Conservation (phyloP, 1,139 yeast genomes). For the Pichia norvegensis region DNA sequence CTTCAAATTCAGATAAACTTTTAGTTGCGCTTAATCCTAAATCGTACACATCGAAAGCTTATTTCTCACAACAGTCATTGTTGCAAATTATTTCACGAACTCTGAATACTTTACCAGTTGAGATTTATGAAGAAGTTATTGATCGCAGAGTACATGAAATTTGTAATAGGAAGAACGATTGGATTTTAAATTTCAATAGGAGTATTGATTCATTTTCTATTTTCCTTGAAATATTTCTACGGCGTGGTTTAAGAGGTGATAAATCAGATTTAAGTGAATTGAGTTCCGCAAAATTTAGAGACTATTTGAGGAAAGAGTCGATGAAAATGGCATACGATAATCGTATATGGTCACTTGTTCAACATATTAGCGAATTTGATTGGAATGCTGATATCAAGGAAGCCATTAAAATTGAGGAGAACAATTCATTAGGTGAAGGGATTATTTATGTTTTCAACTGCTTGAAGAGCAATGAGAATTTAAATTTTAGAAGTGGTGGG, state of each 20-base stretch:
- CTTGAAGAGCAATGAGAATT: conserved; percentile 2
- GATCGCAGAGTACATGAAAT: conserved; percentile 7
- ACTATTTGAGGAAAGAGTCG: conserved; percentile 3
- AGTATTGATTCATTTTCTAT: conserved; percentile 10
- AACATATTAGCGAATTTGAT: conserved; percentile 10
- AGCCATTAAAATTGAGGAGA: neutral
- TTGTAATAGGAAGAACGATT: conserved; percentile 7
- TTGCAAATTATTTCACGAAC: conserved; percentile 7
- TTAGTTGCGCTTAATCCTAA: conserved; percentile 11
- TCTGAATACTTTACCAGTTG: conserved; percentile 5
- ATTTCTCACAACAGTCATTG: conserved; percentile 8
- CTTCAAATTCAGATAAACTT: conserved; percentile 9
- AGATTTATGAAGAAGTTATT: conserved; percentile 1
- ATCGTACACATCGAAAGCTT: conserved; percentile 12
- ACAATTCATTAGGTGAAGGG: conserved; percentile 4
- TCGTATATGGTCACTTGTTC: conserved; percentile 9
- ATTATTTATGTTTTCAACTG: conserved; percentile 5
- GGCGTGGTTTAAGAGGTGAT: conserved; percentile 6
- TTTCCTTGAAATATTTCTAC: conserved; percentile 14
- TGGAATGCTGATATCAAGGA: conserved; percentile 7
- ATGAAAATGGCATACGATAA: conserved; percentile 2
- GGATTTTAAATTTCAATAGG: conserved; percentile 13
- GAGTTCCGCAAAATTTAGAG: conserved; percentile 1
- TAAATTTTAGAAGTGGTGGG: neutral
- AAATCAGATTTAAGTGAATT: neutral